Base-by-base conservation (phyloP, 2,329 filamentous ascomycete genomes). In the Colletotrichum sp. region DNA sequence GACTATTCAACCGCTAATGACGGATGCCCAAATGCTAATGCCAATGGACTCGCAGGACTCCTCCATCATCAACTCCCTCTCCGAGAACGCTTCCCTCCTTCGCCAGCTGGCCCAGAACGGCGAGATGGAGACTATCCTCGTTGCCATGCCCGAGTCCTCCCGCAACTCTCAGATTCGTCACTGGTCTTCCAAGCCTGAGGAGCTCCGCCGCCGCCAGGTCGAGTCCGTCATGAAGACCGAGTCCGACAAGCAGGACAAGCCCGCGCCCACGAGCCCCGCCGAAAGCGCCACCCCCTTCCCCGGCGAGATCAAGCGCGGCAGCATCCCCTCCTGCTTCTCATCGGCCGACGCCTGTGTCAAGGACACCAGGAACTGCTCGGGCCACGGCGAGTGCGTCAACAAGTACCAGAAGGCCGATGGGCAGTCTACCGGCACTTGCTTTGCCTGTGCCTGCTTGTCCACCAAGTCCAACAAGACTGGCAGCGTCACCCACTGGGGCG, bases 401-500 rank as follows among this genome's bases (percentile, higher is more conserved):
- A 94, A 93, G 81, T 96, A 91, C 78, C 85, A 85, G 56, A 83
- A 82, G 67, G 83, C 85, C 16, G 82, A 83, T 70, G 81, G 80
- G 80, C 84, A 85, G 60, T 84, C 86, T 21, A 83, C 82, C 68
- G 87, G 88, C 73, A 78, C 77, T 10, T 98, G 96, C 90, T 98
- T 93, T 83, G 88, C 91, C 73, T 99, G 97, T 88, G 87, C 88
- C 77, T 99, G 97, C 87, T 86, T 88, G 70, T 86, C 90, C 56
- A 94, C 92, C 34, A 84, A 87, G 38, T 87, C 89, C 67, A 87
- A 88, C 60, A 83, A 83, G n/a, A 88, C 85, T 18, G 87, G 89
- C 48, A 92, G 92, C 84, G 91, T 92, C 16, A 92, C 92, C 1
- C 90, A 93, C 82, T 98, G 96, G 95, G 96, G 93, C 66, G 97